Percentiles rank a stretch among this genome's conserved stretches.
These are phyloP conservation scores for Penicillium manginii DNA, from an alignment of 495 filamentous ascomycete genomes.

Conservation along the genomic window DNA sequence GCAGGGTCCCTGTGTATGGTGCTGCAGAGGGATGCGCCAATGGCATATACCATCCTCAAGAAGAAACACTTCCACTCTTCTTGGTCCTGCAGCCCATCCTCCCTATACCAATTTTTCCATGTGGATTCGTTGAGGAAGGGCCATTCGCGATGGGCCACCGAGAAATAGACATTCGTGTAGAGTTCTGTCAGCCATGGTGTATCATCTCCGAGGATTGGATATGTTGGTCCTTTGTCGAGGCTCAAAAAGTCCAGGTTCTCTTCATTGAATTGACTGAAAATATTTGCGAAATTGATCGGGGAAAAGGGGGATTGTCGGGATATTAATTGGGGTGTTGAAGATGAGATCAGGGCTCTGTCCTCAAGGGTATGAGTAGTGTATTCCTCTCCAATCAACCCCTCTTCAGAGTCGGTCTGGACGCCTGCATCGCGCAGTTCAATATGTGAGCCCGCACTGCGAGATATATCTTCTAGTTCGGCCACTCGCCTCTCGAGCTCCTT, in stretches of 20 bases:
- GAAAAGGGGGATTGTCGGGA: slow-evolving; percentile 10
- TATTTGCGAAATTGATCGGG: slow-evolving; percentile 10
- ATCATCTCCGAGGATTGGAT: slow-evolving; percentile 19
- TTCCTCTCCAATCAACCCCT: not conserved
- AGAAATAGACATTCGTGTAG: slow-evolving; percentile 38
- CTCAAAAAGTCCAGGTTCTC: slow-evolving; percentile 22
- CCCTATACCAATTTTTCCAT: slow-evolving; percentile 33
- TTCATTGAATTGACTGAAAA: slow-evolving; percentile 13
- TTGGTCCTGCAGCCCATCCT: slow-evolving; percentile 18
- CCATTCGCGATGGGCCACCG: slow-evolving; percentile 39
- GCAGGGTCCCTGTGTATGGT: slow-evolving; percentile 28
- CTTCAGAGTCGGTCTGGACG: slow-evolving; percentile 33
- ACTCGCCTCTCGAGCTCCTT: slow-evolving; percentile 32
- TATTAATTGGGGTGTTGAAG: not conserved
- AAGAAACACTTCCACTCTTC: slow-evolving; percentile 37
- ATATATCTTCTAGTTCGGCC: slow-evolving; percentile 26
- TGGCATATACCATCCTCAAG: slow-evolving; percentile 37
- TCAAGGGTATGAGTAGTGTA: slow-evolving; percentile 5
- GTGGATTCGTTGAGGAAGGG: slow-evolving; percentile 32
- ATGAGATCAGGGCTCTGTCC: slow-evolving; percentile 6
- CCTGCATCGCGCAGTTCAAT: slow-evolving; percentile 27
- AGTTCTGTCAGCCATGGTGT: slow-evolving; percentile 30
- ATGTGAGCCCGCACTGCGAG: not conserved
- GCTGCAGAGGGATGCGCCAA: slow-evolving; percentile 34
- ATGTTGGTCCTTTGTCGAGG: slow-evolving; percentile 16